A percentile compares a stretch with the other conserved stretches of the same genome.
phyloP scores from a whole-genome alignment of 768 basidiomycete genomes.

The Kwoniella sp. region DNA sequence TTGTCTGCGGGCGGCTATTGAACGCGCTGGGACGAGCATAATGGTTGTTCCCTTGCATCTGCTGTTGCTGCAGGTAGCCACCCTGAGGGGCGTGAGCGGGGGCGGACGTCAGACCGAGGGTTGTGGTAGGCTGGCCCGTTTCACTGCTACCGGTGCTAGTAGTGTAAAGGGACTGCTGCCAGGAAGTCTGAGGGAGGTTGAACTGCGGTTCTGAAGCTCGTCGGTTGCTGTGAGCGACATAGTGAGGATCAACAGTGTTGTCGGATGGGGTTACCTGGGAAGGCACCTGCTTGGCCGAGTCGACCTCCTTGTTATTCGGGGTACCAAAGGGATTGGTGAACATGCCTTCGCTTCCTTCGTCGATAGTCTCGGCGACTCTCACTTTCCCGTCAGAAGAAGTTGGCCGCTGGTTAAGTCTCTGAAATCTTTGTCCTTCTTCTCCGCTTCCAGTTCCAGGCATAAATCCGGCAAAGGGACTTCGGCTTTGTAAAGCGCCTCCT shows the following conservation, averaged over 20 bases:
- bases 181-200: slow-evolving; percentile 15
- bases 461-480: slow-evolving; percentile 28
- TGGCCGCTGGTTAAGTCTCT: slow-evolving; percentile 13
- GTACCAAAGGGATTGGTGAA: slow-evolving; percentile 43
- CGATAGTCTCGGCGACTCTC: slow-evolving; percentile 28
- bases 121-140: not conserved
- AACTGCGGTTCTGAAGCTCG: slow-evolving; percentile 45
- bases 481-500: slow-evolving; percentile 46
- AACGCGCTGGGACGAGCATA: slow-evolving; percentile 20
- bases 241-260: slow-evolving; percentile 34
- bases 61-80: slow-evolving; percentile 26
- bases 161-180: slow-evolving; percentile 13
- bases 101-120: slow-evolving; percentile 22
- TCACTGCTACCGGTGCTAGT: not conserved
- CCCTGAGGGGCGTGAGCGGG: slow-evolving; percentile 23
- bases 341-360: slow-evolving; percentile 29
- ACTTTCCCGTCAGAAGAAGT: slow-evolving; percentile 21
- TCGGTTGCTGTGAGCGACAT: slow-evolving; percentile 19
- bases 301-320: slow-evolving; percentile 13
- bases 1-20: slow-evolving; percentile 42
- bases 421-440: slow-evolving; percentile 26
- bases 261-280: slow-evolving; percentile 5
- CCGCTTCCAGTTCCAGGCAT: slow-evolving; percentile 18
- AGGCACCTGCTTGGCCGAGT: slow-evolving; percentile 13
- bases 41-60: slow-evolving; percentile 9